Base-by-base conservation (phyloP, 2,329 filamentous ascomycete genomes). In the Mariannaea elegans region DNA sequence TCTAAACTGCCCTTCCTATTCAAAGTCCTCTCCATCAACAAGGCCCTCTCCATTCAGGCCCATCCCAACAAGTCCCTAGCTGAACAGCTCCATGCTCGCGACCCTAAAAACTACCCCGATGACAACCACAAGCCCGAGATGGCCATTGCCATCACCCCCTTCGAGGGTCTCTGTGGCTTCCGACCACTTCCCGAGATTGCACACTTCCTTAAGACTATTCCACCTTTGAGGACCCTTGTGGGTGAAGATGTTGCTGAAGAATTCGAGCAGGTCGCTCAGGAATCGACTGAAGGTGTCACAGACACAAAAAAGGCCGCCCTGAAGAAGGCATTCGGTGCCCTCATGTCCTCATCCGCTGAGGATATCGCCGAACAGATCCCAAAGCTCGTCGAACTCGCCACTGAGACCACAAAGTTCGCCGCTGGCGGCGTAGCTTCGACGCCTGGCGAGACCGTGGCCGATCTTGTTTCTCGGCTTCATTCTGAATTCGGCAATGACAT, bases 111-210 rank as follows among this genome's bases (percentile, higher is more conserved):
- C 82, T 99, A 99, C 75, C 95, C 94, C 58, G 93, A 99, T 82
- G 94, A 98, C 81, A 99, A 99, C 81, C 95, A 99, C 84, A 99
- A 99, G 81, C 95, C 95, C 31, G 95, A 99, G 80, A 99, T 99
- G 95, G 94, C 95, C 63, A 97, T 99, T 76, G 95, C 95, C 63
- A 90, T 99, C 71, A 98, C 95, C 1, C 90, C 93, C 0, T 99
- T 99, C 67, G 94, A 98, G 75, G 95, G 95, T 1, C 86, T 99
- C 31, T 99, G 95, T 72, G 95, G 95, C 31, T 99, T 99, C 82
- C 87, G 95, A 9, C 95, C 95, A 0, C 82, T 97, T 19, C 82
- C 80, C 5, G 94, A 99, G 78, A 95, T 98, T 63, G 83, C 88
- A 0, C 92, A 97, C 75, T 98, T 98, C 76, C 82, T 97, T 29